Percentiles rank a stretch among this genome's conserved stretches.
Evolutionary conservation across 108 stramenopile species (phyloP).

Genomic region (Conticribra weissflogii): DNA sequence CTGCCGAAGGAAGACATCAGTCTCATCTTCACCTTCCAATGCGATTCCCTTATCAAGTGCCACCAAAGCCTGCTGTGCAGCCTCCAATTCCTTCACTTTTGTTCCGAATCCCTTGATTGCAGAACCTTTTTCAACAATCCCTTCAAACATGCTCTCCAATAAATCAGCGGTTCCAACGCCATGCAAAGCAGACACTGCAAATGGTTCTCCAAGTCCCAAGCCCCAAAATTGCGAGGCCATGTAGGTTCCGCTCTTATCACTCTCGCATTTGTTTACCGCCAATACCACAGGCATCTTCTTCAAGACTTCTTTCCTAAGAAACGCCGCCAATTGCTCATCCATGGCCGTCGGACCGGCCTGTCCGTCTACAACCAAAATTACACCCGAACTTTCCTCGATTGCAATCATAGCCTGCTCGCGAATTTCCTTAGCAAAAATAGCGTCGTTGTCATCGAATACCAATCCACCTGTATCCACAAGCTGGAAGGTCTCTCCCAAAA

Average conservation of each 20-base stretch:
- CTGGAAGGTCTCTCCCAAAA: slow-evolving; percentile 91
- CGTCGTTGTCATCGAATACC: slow-evolving; percentile 93
- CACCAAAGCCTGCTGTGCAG: slow-evolving; percentile 60
- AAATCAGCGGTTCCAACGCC: slow-evolving; percentile 96
- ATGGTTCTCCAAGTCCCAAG: slow-evolving; percentile 95
- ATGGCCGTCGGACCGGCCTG: slow-evolving; percentile 78
- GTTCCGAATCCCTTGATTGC: slow-evolving; percentile 83
- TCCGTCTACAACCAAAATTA: slow-evolving; percentile 95
- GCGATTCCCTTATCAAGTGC: slow-evolving; percentile 58
- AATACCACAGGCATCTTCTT: slow-evolving; percentile 84
- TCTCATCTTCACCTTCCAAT: slow-evolving; percentile 80
- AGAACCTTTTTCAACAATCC: slow-evolving; percentile 70
- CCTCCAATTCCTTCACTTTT: slow-evolving; percentile 72
- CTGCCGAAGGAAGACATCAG: slow-evolving; percentile 67
- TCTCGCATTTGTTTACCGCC: slow-evolving; percentile 98
- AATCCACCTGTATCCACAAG: slow-evolving; percentile 96
- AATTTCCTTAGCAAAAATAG: slow-evolving; percentile 93
- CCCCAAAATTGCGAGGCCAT: slow-evolving; percentile 93
- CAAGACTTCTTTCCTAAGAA: slow-evolving; percentile 81
- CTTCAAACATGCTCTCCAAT: slow-evolving; percentile 83
- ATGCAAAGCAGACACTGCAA: slow-evolving; percentile 95
- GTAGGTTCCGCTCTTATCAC: slow-evolving; percentile 71
- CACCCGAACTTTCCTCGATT: slow-evolving; percentile 88
- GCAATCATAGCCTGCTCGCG: slow-evolving; percentile 94
- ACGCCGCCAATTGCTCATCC: slow-evolving; percentile 89